These are phyloP conservation scores for Aurinia saxatilis DNA, from an alignment of 345 rosid species.

Conservation along the genomic window DNA sequence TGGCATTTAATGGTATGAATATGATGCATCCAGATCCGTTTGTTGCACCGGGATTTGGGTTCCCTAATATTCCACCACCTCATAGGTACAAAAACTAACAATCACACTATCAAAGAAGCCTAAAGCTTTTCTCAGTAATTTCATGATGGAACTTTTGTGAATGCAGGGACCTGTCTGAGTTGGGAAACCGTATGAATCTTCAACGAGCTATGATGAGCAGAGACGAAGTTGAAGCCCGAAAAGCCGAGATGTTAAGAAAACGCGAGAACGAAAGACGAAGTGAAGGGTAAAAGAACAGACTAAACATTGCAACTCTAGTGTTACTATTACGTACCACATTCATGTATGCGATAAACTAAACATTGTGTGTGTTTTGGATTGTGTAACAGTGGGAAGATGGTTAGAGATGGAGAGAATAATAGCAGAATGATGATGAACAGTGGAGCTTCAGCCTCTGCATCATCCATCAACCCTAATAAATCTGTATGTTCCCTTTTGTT, in stretches of 20 bases:
- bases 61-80: constrained; percentile 32
- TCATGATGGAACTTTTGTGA: not conserved
- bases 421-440: constrained; percentile 67
- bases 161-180: constrained; percentile 73
- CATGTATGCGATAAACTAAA: not conserved
- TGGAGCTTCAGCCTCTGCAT: constrained; percentile 29
- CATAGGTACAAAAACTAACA: constrained; percentile 17
- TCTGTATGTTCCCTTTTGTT: constrained; percentile 26
- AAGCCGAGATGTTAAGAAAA: constrained; percentile 80
- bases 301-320: not conserved
- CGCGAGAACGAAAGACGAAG: constrained; percentile 73
- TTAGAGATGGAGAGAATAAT: constrained; percentile 61
- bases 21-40: constrained; percentile 37
- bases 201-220: constrained; percentile 85
- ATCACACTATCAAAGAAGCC: not conserved
- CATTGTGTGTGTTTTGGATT: not conserved
- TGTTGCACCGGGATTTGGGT: constrained; percentile 30
- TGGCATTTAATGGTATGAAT: constrained; percentile 29
- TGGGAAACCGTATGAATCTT: constrained; percentile 73
- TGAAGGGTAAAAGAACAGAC: constrained; percentile 46
- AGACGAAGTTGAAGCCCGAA: constrained; percentile 83
- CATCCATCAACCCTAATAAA: constrained; percentile 28
- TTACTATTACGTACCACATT: not conserved
- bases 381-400: constrained; percentile 50
- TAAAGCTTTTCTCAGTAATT: not conserved